These are phyloP conservation scores for Solanum paucissectum DNA, from an alignment of 257 asterid genomes.

Conservation along the genomic window DNA sequence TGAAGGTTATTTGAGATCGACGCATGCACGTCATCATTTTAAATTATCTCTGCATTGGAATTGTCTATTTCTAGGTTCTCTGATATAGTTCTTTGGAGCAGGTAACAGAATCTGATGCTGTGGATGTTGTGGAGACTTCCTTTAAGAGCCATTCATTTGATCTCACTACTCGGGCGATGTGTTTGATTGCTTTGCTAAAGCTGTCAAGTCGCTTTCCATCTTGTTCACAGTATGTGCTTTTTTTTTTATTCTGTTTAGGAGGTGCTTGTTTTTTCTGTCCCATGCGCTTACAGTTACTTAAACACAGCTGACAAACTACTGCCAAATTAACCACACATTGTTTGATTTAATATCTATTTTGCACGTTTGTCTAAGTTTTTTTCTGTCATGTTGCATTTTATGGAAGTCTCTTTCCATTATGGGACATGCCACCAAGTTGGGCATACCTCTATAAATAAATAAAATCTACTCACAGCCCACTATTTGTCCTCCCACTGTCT, in stretches of 20 bases:
- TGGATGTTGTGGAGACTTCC: slow-evolving; percentile 75
- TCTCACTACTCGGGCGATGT: slow-evolving; percentile 83
- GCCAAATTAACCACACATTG: background rate
- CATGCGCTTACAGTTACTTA: background rate
- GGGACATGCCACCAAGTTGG: background rate
- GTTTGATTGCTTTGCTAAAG: slow-evolving; percentile 82
- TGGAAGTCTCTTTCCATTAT: background rate
- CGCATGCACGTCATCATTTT: background rate
- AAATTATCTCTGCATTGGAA: slow-evolving; percentile 5
- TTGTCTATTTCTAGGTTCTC: background rate
- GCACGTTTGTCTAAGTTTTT: background rate
- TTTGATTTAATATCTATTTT: background rate
- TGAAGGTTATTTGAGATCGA: background rate
- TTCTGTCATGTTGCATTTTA: background rate
- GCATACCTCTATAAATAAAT: background rate
- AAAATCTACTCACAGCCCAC: background rate
- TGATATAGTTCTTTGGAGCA: slow-evolving; percentile 27
- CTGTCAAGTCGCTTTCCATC: slow-evolving; percentile 87
- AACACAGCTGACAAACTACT: background rate
- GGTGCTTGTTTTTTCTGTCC: background rate
- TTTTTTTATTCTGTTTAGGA: slow-evolving; percentile 2
- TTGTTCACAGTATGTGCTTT: slow-evolving; percentile 70
- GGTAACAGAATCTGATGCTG: slow-evolving; percentile 91
- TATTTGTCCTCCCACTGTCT: background rate
- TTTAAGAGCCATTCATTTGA: slow-evolving; percentile 50